phyloP scores from a whole-genome alignment of 2,329 filamentous ascomycete genomes.

The Pseudocercospora vitis region DNA sequence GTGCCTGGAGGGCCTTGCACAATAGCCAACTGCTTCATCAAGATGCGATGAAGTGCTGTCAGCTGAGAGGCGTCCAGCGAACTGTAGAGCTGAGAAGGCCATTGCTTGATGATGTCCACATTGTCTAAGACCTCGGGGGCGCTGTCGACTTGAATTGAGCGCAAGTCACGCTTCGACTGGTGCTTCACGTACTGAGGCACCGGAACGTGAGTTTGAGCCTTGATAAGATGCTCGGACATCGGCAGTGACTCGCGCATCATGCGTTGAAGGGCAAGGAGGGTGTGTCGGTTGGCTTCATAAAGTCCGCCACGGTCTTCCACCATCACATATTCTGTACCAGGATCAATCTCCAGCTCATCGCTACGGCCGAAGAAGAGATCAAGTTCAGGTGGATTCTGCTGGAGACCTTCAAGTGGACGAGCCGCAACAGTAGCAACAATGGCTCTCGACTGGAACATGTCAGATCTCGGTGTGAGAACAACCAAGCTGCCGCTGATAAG shows the following conservation, averaged over 20 bases:
- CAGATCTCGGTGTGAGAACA: conserved; percentile 54
- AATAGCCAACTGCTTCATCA: conserved; percentile 71
- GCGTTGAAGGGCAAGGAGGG: conserved; percentile 70
- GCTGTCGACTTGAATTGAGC: conserved; percentile 28
- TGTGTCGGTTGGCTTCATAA: conserved; percentile 74
- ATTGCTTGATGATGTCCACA: conserved; percentile 56
- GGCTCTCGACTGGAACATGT: conserved; percentile 66
- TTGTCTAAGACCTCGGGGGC: conserved; percentile 45
- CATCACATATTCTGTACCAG: conserved; percentile 71
- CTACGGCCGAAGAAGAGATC: conserved; percentile 70
- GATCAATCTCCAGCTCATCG: conserved; percentile 66
- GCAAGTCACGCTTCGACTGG: conserved; percentile 54
- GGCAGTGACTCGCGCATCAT: conserved; percentile 58
- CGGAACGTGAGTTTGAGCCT: conserved; percentile 47
- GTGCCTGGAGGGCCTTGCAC: conserved; percentile 78
- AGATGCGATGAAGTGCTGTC: conserved; percentile 65
- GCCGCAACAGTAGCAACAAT: conserved; percentile 72
- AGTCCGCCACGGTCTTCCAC: conserved; percentile 72
- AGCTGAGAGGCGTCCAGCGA: conserved; percentile 71
- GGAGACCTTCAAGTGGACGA: conserved; percentile 61
- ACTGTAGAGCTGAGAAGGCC: conserved; percentile 51
- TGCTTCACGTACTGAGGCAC: conserved; percentile 55
- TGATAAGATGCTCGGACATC: conserved; percentile 62
- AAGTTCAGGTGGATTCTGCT: conserved; percentile 67
- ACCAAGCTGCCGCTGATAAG: conserved; percentile 57